These are phyloP conservation scores for Pythium dissimile DNA, from an alignment of 352 stramenopile genomes.

Conservation along the genomic window DNA sequence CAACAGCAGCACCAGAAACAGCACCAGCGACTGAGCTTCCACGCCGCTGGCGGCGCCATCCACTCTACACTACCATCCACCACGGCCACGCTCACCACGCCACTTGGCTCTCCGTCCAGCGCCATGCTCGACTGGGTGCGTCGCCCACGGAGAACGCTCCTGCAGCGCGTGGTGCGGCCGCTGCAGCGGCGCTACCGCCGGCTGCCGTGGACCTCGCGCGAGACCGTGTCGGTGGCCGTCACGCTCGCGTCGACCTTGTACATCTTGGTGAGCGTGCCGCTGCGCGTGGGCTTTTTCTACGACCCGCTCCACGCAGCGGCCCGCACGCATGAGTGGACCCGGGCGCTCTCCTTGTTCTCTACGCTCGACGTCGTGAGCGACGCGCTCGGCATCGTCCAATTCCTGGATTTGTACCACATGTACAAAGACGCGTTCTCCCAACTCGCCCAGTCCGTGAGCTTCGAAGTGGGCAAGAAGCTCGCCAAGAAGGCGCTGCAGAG, in stretches of 20 bases:
- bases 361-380: conserved; percentile 41
- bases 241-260: conserved; percentile 38
- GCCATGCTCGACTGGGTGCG: conserved; percentile 6
- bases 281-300: conserved; percentile 70
- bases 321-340: conserved; percentile 30
- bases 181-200: conserved; percentile 30
- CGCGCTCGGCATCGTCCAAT: conserved; percentile 40
- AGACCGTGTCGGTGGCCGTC: conserved; percentile 29
- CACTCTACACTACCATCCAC: too few species aligned
- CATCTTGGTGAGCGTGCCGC: conserved; percentile 48
- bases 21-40: too few species aligned
- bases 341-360: conserved; percentile 37
- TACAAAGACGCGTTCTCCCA: conserved; percentile 38
- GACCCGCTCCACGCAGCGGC: conserved; percentile 35
- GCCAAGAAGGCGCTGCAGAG: conserved; percentile 27
- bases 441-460: conserved; percentile 34
- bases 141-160: conserved; percentile 4
- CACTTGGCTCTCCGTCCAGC: not conserved
- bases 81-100: not conserved
- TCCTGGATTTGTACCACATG: conserved; percentile 34
- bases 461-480: conserved; percentile 51
- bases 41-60: not conserved
- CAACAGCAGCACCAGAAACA: too few species aligned
- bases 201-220: conserved; percentile 40
- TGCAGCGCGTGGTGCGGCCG: conserved; percentile 21